Conservation (phyloP, 108 stramenopile genomes). For the Discostella stelligeroides region DNA sequence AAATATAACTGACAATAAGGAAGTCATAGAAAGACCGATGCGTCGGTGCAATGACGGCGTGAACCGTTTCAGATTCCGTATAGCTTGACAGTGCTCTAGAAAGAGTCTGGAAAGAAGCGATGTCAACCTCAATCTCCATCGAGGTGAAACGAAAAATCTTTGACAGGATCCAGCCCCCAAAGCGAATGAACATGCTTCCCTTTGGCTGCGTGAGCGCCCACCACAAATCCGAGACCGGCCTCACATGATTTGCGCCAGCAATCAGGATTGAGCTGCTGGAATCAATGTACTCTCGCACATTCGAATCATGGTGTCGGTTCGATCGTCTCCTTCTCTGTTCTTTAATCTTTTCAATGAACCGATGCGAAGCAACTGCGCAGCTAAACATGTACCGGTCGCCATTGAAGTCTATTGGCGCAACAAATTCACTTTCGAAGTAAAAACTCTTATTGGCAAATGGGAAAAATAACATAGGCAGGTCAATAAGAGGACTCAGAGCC, state of each 20-base stretch:
- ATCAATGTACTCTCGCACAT: slow-evolving; percentile 9
- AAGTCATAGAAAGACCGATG: slow-evolving; percentile 91
- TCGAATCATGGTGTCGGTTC: neutral
- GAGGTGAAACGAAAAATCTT: slow-evolving; percentile 64
- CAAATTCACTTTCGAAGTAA: slow-evolving; percentile 71
- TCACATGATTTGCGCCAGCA: slow-evolving; percentile 55
- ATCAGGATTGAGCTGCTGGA: slow-evolving; percentile 47
- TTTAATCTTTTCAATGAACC: slow-evolving; percentile 52
- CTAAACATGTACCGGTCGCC: slow-evolving; percentile 79
- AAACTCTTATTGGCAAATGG: slow-evolving; percentile 77
- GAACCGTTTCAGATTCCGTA: slow-evolving; percentile 10
- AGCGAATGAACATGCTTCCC: slow-evolving; percentile 61
- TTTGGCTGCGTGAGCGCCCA: slow-evolving; percentile 85
- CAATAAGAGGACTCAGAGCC: slow-evolving; percentile 55
- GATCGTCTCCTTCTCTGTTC: slow-evolving; percentile 18
- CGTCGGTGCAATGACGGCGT: slow-evolving; percentile 78
- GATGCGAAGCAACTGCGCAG: slow-evolving; percentile 73
- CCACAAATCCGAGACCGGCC: slow-evolving; percentile 48
- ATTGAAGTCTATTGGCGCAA: slow-evolving; percentile 68
- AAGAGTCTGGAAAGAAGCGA: slow-evolving; percentile 54
- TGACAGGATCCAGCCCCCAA: slow-evolving; percentile 61
- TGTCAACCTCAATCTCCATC: slow-evolving; percentile 69
- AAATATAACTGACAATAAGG: slow-evolving; percentile 73
- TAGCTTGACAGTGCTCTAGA: slow-evolving; percentile 26
- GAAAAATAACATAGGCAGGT: slow-evolving; percentile 86